Conservation (phyloP, 2,329 filamentous ascomycete genomes). For the Decorospora gaudefroyi region DNA sequence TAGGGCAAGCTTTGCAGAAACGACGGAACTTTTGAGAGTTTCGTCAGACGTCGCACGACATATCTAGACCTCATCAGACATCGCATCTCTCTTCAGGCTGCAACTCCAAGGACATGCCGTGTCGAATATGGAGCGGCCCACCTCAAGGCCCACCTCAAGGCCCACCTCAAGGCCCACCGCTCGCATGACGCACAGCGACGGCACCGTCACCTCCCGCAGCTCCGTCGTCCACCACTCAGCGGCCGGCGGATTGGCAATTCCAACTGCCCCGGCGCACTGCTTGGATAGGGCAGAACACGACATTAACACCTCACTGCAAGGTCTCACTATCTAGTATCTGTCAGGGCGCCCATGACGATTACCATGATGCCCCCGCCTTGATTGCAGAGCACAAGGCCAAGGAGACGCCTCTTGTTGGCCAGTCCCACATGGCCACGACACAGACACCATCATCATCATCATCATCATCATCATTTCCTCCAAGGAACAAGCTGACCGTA, state of each 20-base stretch:
- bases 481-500: constrained; percentile 2
- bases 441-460: constrained; percentile 2
- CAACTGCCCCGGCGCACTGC: constrained; percentile 18
- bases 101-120: constrained; percentile 12
- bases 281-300: constrained; percentile 19
- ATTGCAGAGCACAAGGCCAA: neutral
- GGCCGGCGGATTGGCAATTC: constrained; percentile 14
- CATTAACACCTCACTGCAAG: constrained; percentile 20
- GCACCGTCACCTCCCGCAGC: constrained; percentile 13
- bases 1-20: constrained; percentile 20
- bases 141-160: constrained; percentile 2
- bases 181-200: constrained; percentile 31
- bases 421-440: constrained; percentile 7
- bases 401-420: constrained; percentile 2
- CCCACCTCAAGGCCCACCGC: constrained; percentile 9
- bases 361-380: constrained; percentile 12
- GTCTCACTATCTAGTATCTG: constrained; percentile 1
- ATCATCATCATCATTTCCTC: constrained; percentile 3
- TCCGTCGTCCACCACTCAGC: constrained; percentile 25
- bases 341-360: constrained; percentile 20
- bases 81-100: constrained; percentile 4
- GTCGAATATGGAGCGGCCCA: constrained; percentile 10
- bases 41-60: constrained; percentile 29
- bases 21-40: constrained; percentile 14
- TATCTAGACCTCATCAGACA: constrained; percentile 12